A percentile compares a stretch with the other conserved stretches of the same genome.
These are phyloP conservation scores for Millerozyma miso DNA, from an alignment of 805 yeast species.

Conservation along the genomic window DNA sequence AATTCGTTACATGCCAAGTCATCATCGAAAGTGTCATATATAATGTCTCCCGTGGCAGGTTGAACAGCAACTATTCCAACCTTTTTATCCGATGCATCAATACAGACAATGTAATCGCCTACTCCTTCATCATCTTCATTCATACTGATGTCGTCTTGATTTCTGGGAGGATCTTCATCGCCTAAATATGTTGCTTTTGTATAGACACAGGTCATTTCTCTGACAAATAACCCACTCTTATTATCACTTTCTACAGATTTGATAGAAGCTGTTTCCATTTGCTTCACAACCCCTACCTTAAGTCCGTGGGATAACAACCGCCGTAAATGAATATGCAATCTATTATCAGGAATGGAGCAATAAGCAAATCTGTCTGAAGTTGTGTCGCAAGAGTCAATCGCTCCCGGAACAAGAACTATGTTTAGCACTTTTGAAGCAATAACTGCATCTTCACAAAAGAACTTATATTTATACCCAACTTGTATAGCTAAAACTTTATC, in stretches of 20 bases:
- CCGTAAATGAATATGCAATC: constrained; percentile 73
- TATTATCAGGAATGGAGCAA: constrained; percentile 76
- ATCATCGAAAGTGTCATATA: constrained; percentile 70
- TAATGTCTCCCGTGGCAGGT: constrained; percentile 69
- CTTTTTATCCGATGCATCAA: constrained; percentile 19
- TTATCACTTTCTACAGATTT: constrained; percentile 51
- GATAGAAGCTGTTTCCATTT: constrained; percentile 74
- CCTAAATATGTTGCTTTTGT: constrained; percentile 84
- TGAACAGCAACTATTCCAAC: constrained; percentile 59
- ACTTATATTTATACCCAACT: constrained; percentile 88
- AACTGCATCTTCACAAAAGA: constrained; percentile 81
- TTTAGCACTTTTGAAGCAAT: constrained; percentile 62
- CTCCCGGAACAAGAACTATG: constrained; percentile 72
- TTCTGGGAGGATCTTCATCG: constrained; percentile 32
- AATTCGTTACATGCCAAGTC: constrained; percentile 52
- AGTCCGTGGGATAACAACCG: constrained; percentile 66
- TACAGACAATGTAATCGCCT: constrained; percentile 45
- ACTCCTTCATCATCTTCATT: constrained; percentile 20
- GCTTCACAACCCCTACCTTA: constrained; percentile 85
- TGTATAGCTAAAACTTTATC: constrained; percentile 79
- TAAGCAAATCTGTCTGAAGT: constrained; percentile 68
- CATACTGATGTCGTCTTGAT: constrained; percentile 1
- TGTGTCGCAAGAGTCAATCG: constrained; percentile 42
- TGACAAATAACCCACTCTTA: constrained; percentile 50
- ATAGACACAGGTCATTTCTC: constrained; percentile 67